Percentiles rank a stretch among this genome's conserved stretches.
Conservation (phyloP, 78 protist genomes). For the Bodo saltans region DNA sequence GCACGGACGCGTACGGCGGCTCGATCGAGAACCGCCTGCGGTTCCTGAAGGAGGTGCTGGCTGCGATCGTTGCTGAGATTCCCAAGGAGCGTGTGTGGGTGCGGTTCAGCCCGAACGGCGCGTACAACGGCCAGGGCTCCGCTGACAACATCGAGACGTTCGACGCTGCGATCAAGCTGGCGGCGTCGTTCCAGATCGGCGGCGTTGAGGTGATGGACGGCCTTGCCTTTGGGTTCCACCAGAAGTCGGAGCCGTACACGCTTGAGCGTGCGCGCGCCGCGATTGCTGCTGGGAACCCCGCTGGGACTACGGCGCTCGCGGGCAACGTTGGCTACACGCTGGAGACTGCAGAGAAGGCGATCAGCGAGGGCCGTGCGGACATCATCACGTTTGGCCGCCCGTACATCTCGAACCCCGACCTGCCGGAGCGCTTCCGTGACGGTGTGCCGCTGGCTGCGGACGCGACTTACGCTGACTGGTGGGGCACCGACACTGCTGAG, state of each 20-base stretch:
- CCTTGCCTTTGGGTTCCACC: conserved; percentile 9
- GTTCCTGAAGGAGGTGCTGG: conserved; percentile 45
- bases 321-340: background rate
- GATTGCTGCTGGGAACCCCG: too few relatives aligned
- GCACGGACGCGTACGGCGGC: conserved; percentile 87
- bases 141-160: background rate
- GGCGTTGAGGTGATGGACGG: background rate
- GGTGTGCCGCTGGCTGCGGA: conserved; percentile 18
- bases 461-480: too few relatives aligned
- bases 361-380: conserved; percentile 16
- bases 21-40: conserved; percentile 57
- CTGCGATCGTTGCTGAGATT: conserved; percentile 10
- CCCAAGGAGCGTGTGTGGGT: background rate
- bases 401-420: conserved; percentile 39
- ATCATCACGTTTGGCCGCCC: conserved; percentile 22
- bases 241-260: conserved; percentile 2
- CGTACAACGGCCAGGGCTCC: too few relatives aligned
- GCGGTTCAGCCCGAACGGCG: conserved; percentile 22
- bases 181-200: background rate
- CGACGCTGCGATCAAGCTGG: background rate
- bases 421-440: background rate
- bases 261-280: too few relatives aligned
- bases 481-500: too few relatives aligned
- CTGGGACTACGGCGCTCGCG: too few relatives aligned
- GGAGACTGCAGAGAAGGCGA: conserved; percentile 28